Base-by-base conservation (phyloP, 1,284 basidiomycete genomes). In the Polyporus tsugae region DNA sequence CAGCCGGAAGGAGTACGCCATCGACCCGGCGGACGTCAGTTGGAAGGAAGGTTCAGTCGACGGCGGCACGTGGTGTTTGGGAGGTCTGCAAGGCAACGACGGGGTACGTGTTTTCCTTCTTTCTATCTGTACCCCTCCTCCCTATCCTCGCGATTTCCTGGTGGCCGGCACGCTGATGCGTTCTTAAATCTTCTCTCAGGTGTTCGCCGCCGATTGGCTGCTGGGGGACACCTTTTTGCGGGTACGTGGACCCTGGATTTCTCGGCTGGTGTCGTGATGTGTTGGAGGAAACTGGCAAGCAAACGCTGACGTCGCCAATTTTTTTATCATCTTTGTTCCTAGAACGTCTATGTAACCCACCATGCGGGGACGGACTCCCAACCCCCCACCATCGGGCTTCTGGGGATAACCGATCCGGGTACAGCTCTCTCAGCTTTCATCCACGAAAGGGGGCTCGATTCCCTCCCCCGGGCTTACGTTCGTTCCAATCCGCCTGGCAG, bases 171-270 rank as follows among this genome's bases (percentile, higher is more conserved):
- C 49, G 52, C 72, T 58, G 70, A 63, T 53, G 25, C 52, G 22
- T 35, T 58, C 42, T 10, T 46, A 6, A 17, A 61, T 22, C 60
- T 53, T 60, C 46, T 68, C 49, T 19, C 70, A 89, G 84, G 84
- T 90, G 46, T 83, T 83, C 71, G 85, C 86, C n/a, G 87, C 86
- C 4, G 89, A 90, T 76, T 90, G 89, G 89, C 80, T 90, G 19
- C 80, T 89, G 25, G 88, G 88, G 17, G 87, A 87, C 68, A 81
- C 83, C 22, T 90, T 88, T 72, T 80, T 90, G 65, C 82, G 88
- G 73, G 87, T 86, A 70, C 65, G 83, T 79, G 19, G 39, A 36
- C 53, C 66, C 13, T 57, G 25, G 42, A 57, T 60, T 33, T 36
- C 42, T 42, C 35, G 22, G 59, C 38, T 38, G 59, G 60, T 39